Conservation (phyloP, 176 grass and related monocot genomes). For the Lolium perenne region DNA sequence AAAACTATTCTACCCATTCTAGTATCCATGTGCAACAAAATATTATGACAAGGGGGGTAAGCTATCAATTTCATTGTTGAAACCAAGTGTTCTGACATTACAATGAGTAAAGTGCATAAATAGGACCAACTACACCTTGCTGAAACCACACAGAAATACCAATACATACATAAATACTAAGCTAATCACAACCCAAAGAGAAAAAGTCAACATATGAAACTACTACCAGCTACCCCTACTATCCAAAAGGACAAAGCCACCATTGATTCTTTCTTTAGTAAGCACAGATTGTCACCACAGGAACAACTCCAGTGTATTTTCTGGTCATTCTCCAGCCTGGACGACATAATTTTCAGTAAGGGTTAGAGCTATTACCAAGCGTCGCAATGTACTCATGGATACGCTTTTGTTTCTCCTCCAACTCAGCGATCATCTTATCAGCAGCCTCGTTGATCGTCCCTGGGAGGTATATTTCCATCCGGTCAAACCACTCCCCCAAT, state of each 20-base stretch:
- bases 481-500: constrained; percentile 76
- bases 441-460: constrained; percentile 55
- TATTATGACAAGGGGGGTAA: background rate
- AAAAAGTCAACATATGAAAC: background rate
- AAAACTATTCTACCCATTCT: background rate
- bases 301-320: background rate
- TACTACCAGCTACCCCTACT: constrained; percentile 1
- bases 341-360: constrained; percentile 31
- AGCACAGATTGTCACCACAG: background rate
- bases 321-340: background rate
- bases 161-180: background rate
- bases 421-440: constrained; percentile 51
- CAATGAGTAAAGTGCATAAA: background rate
- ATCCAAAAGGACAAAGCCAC: background rate
- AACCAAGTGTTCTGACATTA: background rate
- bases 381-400: constrained; percentile 53
- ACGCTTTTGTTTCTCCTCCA: constrained; percentile 50
- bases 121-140: background rate
- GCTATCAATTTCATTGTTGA: background rate
- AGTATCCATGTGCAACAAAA: background rate
- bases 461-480: constrained; percentile 58
- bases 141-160: background rate
- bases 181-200: constrained; percentile 9
- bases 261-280: background rate
- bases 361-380: constrained; percentile 25